Evolutionary conservation across 345 rosid species (phyloP), one percentile per base, ranked within the genome.

Genomic region (Eucalyptus pumila): DNA sequence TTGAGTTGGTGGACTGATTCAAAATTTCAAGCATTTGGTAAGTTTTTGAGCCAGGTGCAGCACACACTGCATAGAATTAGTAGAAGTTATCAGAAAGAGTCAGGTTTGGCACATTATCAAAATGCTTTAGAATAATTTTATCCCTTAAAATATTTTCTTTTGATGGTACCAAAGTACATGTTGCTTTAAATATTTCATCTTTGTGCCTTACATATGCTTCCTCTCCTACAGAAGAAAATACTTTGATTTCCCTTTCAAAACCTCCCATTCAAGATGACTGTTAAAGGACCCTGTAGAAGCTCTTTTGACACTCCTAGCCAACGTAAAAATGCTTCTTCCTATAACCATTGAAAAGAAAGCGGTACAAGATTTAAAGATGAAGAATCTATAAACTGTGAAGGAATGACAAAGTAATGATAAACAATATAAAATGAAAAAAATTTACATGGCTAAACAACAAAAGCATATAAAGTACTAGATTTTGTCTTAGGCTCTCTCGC

Each of bases 11-110:
- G 67, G 97, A 94, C 49, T 93, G 95, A 89, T 97, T 94, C 44
- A 98, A 93, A 87, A 97, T 94, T 91, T 97, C 99, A 89, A 98
- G 99, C 89, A 98, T 91, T 91, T 98, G 99, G 90, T 97, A 98
- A 88, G 99, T 97, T 89, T 98, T 98, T 89, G 99, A 97, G 90
- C 99, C 99, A 83, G 99, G 99, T 40, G 98, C 99, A 87, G 99
- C 99, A 91, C 99, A 98, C 98, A 98, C 99, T 98, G 91, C 87
- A 87, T 76, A 90, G 51, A 62, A 49, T 47, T 51, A 51, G 87
- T 88, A 42, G 30, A 37, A 76, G 47, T 76, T 76, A 76, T 76
- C 85, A 80, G 52, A 92, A 85, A 30, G 23, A 87, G 42, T 86
- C 90, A 87, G 69, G 40, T 76, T 76, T 76, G 34, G 81, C 45